Conservation (phyloP, 2,329 filamentous ascomycete genomes). For the Phyllosticta citriasiana region DNA sequence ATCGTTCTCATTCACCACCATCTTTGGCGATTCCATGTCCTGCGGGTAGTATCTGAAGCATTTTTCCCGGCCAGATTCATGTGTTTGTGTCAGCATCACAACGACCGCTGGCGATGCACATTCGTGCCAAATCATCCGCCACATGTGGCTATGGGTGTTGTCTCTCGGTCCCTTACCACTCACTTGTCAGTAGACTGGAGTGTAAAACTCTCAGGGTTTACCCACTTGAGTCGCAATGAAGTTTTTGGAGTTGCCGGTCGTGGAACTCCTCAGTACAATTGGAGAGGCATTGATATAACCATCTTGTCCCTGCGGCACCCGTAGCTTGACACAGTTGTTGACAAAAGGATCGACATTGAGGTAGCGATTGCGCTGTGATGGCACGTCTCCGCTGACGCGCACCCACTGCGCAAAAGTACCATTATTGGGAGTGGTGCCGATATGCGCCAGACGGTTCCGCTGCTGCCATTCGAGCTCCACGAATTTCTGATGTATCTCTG, state of each 20-base stretch:
- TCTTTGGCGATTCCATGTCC: constrained; percentile 24
- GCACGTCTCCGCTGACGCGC: constrained; percentile 46
- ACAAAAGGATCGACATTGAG: constrained; percentile 83
- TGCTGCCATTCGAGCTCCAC: constrained; percentile 52
- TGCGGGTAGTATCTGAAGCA: constrained; percentile 81
- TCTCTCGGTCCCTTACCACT: constrained; percentile 60
- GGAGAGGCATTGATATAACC: constrained; percentile 46
- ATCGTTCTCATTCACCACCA: constrained; percentile 51
- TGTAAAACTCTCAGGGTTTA: background rate
- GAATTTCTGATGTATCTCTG: constrained; percentile 52
- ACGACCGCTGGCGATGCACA: constrained; percentile 62
- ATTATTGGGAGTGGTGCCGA: constrained; percentile 10
- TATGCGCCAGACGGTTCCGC: constrained; percentile 42
- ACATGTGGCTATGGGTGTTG: constrained; percentile 69
- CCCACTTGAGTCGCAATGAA: constrained; percentile 82
- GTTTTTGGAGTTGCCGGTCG: constrained; percentile 33
- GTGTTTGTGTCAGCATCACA: constrained; percentile 87
- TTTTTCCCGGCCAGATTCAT: constrained; percentile 69
- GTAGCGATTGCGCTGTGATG: constrained; percentile 68
- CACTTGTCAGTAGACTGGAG: background rate
- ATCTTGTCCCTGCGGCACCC: constrained; percentile 56
- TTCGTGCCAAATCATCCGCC: constrained; percentile 91
- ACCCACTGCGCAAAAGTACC: constrained; percentile 43
- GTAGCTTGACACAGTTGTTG: constrained; percentile 71
- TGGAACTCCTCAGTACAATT: constrained; percentile 32